Evolutionary conservation across 2,329 filamentous ascomycete genomes (phyloP).

Genomic region (Diaporthe amygdali): DNA sequence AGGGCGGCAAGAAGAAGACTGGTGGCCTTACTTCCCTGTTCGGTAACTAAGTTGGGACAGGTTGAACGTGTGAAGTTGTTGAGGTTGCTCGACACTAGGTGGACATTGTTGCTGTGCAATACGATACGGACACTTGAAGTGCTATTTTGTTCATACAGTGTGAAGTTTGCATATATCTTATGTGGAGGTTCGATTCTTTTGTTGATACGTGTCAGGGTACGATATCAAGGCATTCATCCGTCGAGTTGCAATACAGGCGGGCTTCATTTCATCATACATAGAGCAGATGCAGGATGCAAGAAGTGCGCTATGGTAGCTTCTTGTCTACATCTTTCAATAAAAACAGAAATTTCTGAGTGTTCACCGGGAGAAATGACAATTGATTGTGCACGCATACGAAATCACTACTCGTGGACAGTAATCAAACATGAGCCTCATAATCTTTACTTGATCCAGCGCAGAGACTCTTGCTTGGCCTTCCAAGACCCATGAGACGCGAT

Average conservation of each 20-base stretch:
- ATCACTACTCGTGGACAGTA: neutral
- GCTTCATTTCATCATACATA: neutral
- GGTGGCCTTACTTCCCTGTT: neutral
- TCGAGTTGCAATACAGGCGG: neutral
- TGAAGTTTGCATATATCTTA: neutral
- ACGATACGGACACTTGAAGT: neutral
- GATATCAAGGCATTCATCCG: neutral
- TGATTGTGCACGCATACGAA: neutral
- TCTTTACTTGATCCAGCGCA: too few species aligned
- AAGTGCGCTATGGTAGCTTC: neutral
- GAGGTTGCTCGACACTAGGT: neutral
- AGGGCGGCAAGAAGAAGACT: neutral
- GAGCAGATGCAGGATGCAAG: neutral
- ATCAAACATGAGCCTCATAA: too few species aligned
- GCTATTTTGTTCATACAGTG: neutral
- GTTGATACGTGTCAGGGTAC: neutral
- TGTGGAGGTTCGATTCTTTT: neutral
- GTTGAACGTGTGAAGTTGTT: neutral
- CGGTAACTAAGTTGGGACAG: neutral
- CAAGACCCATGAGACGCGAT: too few species aligned
- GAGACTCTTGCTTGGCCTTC: too few species aligned
- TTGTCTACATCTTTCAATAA: neutral
- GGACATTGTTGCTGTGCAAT: neutral
- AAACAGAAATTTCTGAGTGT: neutral
- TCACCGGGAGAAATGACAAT: too few species aligned